Evolutionary conservation across 495 filamentous ascomycete species (phyloP).

Genomic region (Penicillium dipodomyicola): DNA sequence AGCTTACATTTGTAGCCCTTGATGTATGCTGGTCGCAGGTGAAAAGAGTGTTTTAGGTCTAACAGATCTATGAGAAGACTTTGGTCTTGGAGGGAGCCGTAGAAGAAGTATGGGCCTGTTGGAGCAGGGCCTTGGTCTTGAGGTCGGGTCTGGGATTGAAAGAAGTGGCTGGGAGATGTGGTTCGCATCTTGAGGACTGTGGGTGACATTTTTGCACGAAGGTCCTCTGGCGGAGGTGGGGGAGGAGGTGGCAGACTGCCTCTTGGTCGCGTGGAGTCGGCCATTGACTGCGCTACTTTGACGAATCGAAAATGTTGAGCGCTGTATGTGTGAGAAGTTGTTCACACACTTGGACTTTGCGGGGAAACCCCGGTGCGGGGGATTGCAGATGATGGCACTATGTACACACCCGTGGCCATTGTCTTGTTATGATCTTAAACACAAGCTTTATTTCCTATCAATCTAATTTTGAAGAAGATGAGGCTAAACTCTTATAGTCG

Average conservation of each 20-base stretch:
- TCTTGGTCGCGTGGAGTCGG: not conserved
- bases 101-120: slow-evolving; percentile 29
- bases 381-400: not conserved
- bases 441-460: not conserved
- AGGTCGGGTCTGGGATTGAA: not conserved
- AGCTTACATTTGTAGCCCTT: slow-evolving; percentile 21
- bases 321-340: not conserved
- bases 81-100: slow-evolving; percentile 26
- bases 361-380: not conserved
- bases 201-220: slow-evolving; percentile 3
- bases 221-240: slow-evolving; percentile 10
- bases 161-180: slow-evolving; percentile 3
- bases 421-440: not conserved
- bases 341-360: not conserved
- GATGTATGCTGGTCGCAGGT: slow-evolving; percentile 16
- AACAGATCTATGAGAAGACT: slow-evolving; percentile 20
- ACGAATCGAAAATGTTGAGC: not conserved
- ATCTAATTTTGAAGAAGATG: not conserved
- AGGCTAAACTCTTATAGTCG: not conserved
- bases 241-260: slow-evolving; percentile 11
- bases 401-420: not conserved
- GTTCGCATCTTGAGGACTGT: slow-evolving; percentile 6
- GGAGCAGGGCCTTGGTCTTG: not conserved
- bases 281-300: not conserved
- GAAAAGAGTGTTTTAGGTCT: slow-evolving; percentile 9